Evolutionary conservation across 2,329 filamentous ascomycete genomes (phyloP).

Genomic region (Pezicula neosporulosa): DNA sequence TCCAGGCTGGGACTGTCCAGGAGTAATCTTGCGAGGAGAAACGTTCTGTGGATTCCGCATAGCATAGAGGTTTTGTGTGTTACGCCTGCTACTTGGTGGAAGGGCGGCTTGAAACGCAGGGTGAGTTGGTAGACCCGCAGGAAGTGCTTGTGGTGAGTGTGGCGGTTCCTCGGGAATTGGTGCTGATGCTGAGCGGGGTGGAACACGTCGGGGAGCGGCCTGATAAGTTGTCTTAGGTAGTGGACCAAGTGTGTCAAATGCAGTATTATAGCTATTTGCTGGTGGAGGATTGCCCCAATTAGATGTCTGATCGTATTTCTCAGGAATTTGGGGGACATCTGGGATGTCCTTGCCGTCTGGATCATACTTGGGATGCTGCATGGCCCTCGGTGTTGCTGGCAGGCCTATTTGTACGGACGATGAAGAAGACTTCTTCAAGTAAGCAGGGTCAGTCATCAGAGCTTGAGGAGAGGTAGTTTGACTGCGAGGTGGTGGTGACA

Average conservation of each 20-base stretch:
- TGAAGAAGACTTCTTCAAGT: slow-evolving; percentile 41
- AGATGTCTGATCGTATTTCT: slow-evolving; percentile 32
- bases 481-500: slow-evolving; percentile 50
- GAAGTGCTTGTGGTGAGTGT: slow-evolving; percentile 24
- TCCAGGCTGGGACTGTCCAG: slow-evolving; percentile 26
- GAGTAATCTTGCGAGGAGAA: slow-evolving; percentile 26
- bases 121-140: slow-evolving; percentile 33
- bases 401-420: slow-evolving; percentile 63
- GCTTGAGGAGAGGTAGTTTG: slow-evolving; percentile 51
- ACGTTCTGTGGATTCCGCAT: slow-evolving; percentile 10
- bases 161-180: slow-evolving; percentile 45
- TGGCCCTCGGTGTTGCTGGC: slow-evolving; percentile 88
- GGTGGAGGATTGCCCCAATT: slow-evolving; percentile 20
- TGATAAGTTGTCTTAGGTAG: slow-evolving; percentile 30
- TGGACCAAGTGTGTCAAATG: slow-evolving; percentile 24
- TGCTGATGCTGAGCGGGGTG: slow-evolving; percentile 60
- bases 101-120: slow-evolving; percentile 36
- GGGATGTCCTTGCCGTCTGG: slow-evolving; percentile 53
- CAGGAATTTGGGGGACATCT: slow-evolving; percentile 51
- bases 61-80: slow-evolving; percentile 18
- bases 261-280: slow-evolving; percentile 19
- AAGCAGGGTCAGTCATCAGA: slow-evolving; percentile 17
- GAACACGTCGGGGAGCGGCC: slow-evolving; percentile 41
- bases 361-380: slow-evolving; percentile 75
- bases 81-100: slow-evolving; percentile 29